Conservation (phyloP, 768 basidiomycete species). For the Termitomyces sp. region DNA sequence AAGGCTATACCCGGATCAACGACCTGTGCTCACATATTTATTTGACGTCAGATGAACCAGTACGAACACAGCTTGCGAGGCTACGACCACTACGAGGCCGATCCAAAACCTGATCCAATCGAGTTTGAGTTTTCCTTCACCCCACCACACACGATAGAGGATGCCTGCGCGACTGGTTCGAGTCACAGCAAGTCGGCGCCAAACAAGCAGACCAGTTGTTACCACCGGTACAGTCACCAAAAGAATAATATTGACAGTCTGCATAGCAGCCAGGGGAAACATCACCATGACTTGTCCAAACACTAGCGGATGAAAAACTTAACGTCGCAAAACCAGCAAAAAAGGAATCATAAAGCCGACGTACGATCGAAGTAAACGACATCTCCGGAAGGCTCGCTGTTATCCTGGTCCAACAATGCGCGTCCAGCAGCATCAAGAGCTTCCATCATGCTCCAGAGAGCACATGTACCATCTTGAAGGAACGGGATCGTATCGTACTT, state of each 20-base stretch:
- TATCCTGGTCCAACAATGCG: slow-evolving; percentile 44
- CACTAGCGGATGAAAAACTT: slow-evolving; percentile 34
- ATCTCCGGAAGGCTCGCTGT: slow-evolving; percentile 20
- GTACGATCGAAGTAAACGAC: slow-evolving; percentile 72
- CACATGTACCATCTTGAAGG: slow-evolving; percentile 39
- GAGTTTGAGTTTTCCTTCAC: background rate
- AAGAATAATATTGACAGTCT: slow-evolving; percentile 52
- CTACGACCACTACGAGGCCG: slow-evolving; percentile 40
- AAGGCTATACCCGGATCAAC: background rate
- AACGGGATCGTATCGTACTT: slow-evolving; percentile 62
- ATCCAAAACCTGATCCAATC: slow-evolving; percentile 61
- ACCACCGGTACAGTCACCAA: slow-evolving; percentile 61
- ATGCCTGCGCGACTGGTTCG: slow-evolving; percentile 4
- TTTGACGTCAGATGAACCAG: slow-evolving; percentile 48
- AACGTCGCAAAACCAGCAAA: background rate
- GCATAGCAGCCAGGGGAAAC: slow-evolving; percentile 45
- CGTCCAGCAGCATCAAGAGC: slow-evolving; percentile 48
- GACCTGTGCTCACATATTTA: slow-evolving; percentile 48
- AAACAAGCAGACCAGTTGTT: slow-evolving; percentile 33
- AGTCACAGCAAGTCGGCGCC: slow-evolving; percentile 15
- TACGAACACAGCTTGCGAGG: slow-evolving; percentile 42
- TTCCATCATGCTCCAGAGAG: slow-evolving; percentile 82
- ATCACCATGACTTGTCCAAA: slow-evolving; percentile 51
- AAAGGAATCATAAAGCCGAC: slow-evolving; percentile 16
- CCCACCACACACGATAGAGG: background rate